Conservation (phyloP, 257 asterid species). For the Eucommia ulmoides region DNA sequence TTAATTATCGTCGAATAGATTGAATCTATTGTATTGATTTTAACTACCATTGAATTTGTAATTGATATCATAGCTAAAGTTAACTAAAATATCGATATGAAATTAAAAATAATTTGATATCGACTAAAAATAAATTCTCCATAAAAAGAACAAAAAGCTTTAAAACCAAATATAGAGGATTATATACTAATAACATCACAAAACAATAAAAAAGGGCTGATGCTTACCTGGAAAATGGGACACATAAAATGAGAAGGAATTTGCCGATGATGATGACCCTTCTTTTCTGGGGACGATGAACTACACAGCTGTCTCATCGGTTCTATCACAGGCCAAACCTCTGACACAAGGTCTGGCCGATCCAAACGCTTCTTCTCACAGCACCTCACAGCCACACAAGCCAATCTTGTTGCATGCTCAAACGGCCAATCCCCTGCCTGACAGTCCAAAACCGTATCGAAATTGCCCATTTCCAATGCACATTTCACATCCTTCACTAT, state of each 20-base stretch:
- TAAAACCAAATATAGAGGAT: neutral
- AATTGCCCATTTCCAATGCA: constrained; percentile 51
- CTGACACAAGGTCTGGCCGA: constrained; percentile 51
- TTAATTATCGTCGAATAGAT: too few relatives aligned
- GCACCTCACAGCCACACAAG: constrained; percentile 61
- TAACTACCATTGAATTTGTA: too few relatives aligned
- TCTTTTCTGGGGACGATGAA: constrained; percentile 18
- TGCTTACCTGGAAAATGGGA: constrained; percentile 74
- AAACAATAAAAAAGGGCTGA: too few relatives aligned
- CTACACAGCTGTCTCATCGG: constrained; percentile 41
- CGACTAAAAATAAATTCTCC: neutral
- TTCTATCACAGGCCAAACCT: constrained; percentile 44
- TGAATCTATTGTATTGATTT: too few relatives aligned
- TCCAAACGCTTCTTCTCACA: constrained; percentile 35
- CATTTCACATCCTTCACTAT: constrained; percentile 59
- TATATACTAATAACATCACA: neutral
- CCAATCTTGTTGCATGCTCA: constrained; percentile 31
- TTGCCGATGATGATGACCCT: constrained; percentile 37
- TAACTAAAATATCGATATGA: too few relatives aligned
- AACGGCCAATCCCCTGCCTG: constrained; percentile 93
- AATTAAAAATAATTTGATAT: too few relatives aligned
- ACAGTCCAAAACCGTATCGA: constrained; percentile 39
- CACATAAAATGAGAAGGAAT: constrained; percentile 75
- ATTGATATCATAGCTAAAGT: too few relatives aligned
- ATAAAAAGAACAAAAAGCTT: neutral